Percentiles rank a stretch among this genome's conserved stretches.
phyloP scores from a whole-genome alignment of 352 stramenopile species.

The Elongisporangium anandrum region DNA sequence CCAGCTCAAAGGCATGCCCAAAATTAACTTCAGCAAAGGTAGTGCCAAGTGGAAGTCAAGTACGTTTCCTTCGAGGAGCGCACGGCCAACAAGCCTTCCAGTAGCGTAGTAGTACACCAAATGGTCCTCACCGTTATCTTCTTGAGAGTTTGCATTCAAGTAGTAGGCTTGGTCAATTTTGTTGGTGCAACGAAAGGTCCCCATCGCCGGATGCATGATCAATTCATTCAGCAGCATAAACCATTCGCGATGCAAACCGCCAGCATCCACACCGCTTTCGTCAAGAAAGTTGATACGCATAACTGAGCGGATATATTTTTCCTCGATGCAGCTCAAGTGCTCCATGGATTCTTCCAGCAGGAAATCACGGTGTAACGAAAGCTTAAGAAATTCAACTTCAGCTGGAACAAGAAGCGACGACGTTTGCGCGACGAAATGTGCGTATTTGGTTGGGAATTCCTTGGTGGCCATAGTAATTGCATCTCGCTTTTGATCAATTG shows the following conservation, averaged over 20 bases:
- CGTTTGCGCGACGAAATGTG: slow-evolving; percentile 37
- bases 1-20: slow-evolving; percentile 93
- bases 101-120: slow-evolving; percentile 56
- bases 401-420: slow-evolving; percentile 30
- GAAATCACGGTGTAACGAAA: slow-evolving; percentile 42
- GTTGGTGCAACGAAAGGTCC: slow-evolving; percentile 54
- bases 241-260: slow-evolving; percentile 87
- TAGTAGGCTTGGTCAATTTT: slow-evolving; percentile 50
- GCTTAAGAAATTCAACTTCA: slow-evolving; percentile 39
- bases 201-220: slow-evolving; percentile 35
- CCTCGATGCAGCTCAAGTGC: slow-evolving; percentile 44
- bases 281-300: slow-evolving; percentile 79
- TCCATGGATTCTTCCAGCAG: slow-evolving; percentile 69
- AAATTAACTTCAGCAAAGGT: slow-evolving; percentile 96
- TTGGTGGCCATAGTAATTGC: slow-evolving; percentile 21
- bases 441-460: slow-evolving; percentile 48
- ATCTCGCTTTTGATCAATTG: slow-evolving; percentile 24
- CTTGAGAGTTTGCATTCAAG: slow-evolving; percentile 57
- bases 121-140: slow-evolving; percentile 65
- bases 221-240: slow-evolving; percentile 75
- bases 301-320: slow-evolving; percentile 46
- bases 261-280: slow-evolving; percentile 80
- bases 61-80: slow-evolving; percentile 89
- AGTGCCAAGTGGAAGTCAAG: slow-evolving; percentile 93
- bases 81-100: slow-evolving; percentile 50